Conservation (phyloP, 192 early-diverging fungal genomes). For the Backusella luteola region DNA sequence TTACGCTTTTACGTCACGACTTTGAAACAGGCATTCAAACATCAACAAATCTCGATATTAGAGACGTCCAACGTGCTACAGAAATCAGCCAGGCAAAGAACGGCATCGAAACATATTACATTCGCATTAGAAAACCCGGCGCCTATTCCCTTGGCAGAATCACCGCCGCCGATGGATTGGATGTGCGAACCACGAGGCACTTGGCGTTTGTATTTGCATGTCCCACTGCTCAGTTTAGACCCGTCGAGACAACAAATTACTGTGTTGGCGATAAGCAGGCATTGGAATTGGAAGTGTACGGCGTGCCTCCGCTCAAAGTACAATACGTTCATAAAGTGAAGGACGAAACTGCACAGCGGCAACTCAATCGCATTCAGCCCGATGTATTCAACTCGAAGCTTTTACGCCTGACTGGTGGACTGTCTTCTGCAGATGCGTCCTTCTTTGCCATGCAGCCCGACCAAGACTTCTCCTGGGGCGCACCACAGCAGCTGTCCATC, state of each 20-base stretch:
- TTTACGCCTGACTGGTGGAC: not conserved
- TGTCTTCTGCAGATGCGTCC: constrained; percentile 5
- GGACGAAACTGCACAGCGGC: not conserved
- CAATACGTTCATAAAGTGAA: constrained; percentile 23
- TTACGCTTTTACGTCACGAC: constrained; percentile 31
- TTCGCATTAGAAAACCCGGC: constrained; percentile 34
- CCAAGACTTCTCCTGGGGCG: constrained; percentile 36
- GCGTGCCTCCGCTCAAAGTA: constrained; percentile 45
- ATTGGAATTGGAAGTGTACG: constrained; percentile 29
- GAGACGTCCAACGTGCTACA: constrained; percentile 32
- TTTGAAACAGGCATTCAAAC: constrained; percentile 26
- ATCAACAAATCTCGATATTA: constrained; percentile 12
- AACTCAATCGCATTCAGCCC: constrained; percentile 37
- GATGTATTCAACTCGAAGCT: constrained; percentile 24
- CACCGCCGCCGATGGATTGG: constrained; percentile 25
- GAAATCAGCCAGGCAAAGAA: constrained; percentile 33
- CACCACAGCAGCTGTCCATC: constrained; percentile 23
- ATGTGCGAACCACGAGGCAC: constrained; percentile 33
- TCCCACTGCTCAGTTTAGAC: constrained; percentile 29
- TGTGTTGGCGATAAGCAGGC: constrained; percentile 34
- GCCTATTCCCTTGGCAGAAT: constrained; percentile 40
- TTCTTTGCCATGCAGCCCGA: not conserved
- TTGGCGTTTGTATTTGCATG: constrained; percentile 39
- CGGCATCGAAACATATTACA: constrained; percentile 34
- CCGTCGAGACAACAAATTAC: constrained; percentile 1